Conservation (phyloP, 2,329 filamentous ascomycete species). For the Akanthomyces dipterigenus region DNA sequence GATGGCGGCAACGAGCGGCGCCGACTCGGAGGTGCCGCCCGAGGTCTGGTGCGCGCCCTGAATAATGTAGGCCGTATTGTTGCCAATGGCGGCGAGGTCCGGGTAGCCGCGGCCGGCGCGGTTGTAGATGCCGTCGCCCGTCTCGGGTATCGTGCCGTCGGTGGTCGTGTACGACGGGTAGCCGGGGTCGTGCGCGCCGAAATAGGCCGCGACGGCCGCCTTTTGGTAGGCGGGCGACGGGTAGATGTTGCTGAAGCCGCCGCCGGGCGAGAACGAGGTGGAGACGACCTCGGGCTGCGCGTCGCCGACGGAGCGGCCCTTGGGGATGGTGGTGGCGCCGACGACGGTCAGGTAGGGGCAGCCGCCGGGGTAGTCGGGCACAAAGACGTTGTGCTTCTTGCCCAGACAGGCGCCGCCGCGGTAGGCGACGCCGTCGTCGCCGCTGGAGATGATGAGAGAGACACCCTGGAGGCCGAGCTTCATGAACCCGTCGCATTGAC, state of each 20-base stretch:
- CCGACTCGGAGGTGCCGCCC: slow-evolving; percentile 13
- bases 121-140: background rate
- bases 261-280: slow-evolving; percentile 12
- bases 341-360: slow-evolving; percentile 42
- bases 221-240: slow-evolving; percentile 39
- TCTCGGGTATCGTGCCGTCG: background rate
- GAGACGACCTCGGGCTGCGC: slow-evolving; percentile 32
- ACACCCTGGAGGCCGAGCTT: slow-evolving; percentile 39
- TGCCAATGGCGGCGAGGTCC: slow-evolving; percentile 35
- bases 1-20: slow-evolving; percentile 16
- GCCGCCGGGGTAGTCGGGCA: slow-evolving; percentile 31
- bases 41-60: slow-evolving; percentile 5
- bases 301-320: slow-evolving; percentile 35
- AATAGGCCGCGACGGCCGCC: slow-evolving; percentile 27
- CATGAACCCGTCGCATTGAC: slow-evolving; percentile 36
- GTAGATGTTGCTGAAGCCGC: slow-evolving; percentile 40
- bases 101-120: slow-evolving; percentile 30
- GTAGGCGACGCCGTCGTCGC: slow-evolving; percentile 31
- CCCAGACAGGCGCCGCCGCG: slow-evolving; percentile 8
- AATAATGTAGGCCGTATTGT: slow-evolving; percentile 35
- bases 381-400: slow-evolving; percentile 16
- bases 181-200: background rate
- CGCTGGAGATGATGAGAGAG: slow-evolving; percentile 33
- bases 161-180: background rate
- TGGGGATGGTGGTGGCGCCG: slow-evolving; percentile 41